Evolutionary conservation across 768 basidiomycete species (phyloP).

Genomic region (Termitomyces sp.): DNA sequence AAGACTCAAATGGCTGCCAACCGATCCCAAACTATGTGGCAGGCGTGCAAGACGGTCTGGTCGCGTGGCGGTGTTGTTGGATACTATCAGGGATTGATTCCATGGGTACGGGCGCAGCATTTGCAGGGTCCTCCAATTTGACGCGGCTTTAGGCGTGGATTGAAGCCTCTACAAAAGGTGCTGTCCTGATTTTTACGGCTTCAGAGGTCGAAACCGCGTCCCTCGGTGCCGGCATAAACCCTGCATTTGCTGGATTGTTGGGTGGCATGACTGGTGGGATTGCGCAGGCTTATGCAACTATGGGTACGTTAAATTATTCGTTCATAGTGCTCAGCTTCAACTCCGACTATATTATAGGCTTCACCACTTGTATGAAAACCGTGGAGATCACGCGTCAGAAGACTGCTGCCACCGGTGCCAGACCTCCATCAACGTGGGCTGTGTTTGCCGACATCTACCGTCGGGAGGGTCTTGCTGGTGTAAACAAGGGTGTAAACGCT

Average conservation of each 20-base stretch:
- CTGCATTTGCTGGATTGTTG: slow-evolving; percentile 81
- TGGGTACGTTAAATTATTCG: slow-evolving; percentile 58
- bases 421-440: slow-evolving; percentile 90
- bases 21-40: slow-evolving; percentile 84
- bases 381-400: slow-evolving; percentile 97
- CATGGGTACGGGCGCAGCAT: slow-evolving; percentile 67
- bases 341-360: slow-evolving; percentile 48
- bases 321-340: not conserved
- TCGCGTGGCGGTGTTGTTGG: slow-evolving; percentile 84
- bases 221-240: slow-evolving; percentile 64
- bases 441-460: slow-evolving; percentile 95
- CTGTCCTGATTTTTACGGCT: slow-evolving; percentile 92
- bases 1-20: slow-evolving; percentile 99
- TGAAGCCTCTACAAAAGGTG: slow-evolving; percentile 98
- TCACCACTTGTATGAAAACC: slow-evolving; percentile 99
- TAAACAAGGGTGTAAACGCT: slow-evolving; percentile 99
- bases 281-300: slow-evolving; percentile 98
- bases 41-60: slow-evolving; percentile 87
- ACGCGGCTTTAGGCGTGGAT: slow-evolving; percentile 81
- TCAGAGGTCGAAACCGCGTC: slow-evolving; percentile 85
- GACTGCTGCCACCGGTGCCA: slow-evolving; percentile 76
- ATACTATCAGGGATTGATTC: slow-evolving; percentile 98
- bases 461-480: slow-evolving; percentile 88
- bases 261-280: slow-evolving; percentile 98
- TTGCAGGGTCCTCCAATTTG: slow-evolving; percentile 2